A percentile compares a stretch with the other conserved stretches of the same genome.
Conservation (phyloP, 352 stramenopile species). For the Plasmopara muralis region DNA sequence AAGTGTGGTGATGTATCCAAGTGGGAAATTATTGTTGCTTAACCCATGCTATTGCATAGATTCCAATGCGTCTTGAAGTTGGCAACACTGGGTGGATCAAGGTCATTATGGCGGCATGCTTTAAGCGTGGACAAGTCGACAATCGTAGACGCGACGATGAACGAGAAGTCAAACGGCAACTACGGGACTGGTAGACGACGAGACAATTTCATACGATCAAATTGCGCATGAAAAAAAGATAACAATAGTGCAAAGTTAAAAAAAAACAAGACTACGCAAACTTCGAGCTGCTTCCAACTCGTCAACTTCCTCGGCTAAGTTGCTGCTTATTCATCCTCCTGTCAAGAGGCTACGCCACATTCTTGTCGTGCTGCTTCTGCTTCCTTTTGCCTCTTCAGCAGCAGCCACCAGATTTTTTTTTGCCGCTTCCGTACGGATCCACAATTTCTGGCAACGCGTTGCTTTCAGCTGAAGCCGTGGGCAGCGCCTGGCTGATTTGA, state of each 20-base stretch:
- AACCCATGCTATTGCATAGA: conserved; percentile 23
- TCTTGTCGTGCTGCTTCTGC: conserved; percentile 4
- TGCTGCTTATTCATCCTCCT: conserved; percentile 10
- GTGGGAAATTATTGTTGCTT: background rate
- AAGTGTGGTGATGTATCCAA: background rate
- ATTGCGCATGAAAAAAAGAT: background rate
- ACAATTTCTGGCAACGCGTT: conserved; percentile 82
- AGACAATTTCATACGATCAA: no score
- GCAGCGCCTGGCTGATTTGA: conserved; percentile 80
- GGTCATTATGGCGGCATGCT: conserved; percentile 66
- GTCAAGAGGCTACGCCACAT: conserved; percentile 6
- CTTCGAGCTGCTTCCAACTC: conserved; percentile 20
- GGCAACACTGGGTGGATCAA: conserved; percentile 82
- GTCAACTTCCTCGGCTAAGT: conserved; percentile 1
- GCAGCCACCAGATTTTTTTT: conserved; percentile 80
- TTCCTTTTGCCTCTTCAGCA: conserved; percentile 32
- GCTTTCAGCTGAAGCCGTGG: conserved; percentile 60
- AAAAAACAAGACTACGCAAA: conserved; percentile 36
- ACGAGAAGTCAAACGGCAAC: conserved; percentile 63
- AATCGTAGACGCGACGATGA: conserved; percentile 69
- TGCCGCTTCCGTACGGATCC: conserved; percentile 74
- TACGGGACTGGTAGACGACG: conserved; percentile 59
- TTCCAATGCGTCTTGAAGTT: conserved; percentile 66
- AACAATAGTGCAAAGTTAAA: conserved; percentile 3
- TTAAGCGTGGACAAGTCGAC: conserved; percentile 58